Conservation (phyloP, 2,329 filamentous ascomycete genomes). For the Pseudogymnoascus sp. region DNA sequence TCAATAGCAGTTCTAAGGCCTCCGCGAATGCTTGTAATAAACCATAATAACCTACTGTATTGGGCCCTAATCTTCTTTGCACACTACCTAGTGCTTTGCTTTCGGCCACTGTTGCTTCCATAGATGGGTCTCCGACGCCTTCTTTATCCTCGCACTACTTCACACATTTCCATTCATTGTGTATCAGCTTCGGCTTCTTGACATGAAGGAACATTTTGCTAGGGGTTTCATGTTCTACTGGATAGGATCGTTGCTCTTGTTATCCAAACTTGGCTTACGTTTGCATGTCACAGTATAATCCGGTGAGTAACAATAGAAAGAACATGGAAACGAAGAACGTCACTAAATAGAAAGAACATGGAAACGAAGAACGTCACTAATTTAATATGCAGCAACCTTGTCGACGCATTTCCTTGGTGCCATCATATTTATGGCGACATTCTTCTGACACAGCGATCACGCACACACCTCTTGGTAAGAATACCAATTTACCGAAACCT, state of each 20-base stretch:
- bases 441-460: constrained; percentile 53
- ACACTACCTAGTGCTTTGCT: too few species aligned
- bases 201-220: constrained; percentile 31
- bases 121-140: constrained; percentile 56
- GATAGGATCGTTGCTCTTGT: constrained; percentile 48
- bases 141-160: constrained; percentile 49
- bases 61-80: too few species aligned
- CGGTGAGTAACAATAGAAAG: constrained; percentile 29
- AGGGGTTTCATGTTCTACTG: constrained; percentile 33
- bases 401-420: constrained; percentile 47
- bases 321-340: not conserved
- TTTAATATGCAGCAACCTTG: constrained; percentile 35
- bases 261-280: constrained; percentile 45
- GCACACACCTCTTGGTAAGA: constrained; percentile 42
- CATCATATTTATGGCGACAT: constrained; percentile 46
- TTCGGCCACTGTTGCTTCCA: constrained; percentile 33
- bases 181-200: constrained; percentile 38
- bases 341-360: not conserved
- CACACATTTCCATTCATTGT: constrained; percentile 56
- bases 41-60: too few species aligned
- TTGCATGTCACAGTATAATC: constrained; percentile 42
- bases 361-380: not conserved
- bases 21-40: too few species aligned
- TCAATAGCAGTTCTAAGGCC: too few species aligned
- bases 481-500: too few species aligned